These are phyloP conservation scores for Pythium volutum DNA, from an alignment of 352 stramenopile genomes.

Conservation along the genomic window DNA sequence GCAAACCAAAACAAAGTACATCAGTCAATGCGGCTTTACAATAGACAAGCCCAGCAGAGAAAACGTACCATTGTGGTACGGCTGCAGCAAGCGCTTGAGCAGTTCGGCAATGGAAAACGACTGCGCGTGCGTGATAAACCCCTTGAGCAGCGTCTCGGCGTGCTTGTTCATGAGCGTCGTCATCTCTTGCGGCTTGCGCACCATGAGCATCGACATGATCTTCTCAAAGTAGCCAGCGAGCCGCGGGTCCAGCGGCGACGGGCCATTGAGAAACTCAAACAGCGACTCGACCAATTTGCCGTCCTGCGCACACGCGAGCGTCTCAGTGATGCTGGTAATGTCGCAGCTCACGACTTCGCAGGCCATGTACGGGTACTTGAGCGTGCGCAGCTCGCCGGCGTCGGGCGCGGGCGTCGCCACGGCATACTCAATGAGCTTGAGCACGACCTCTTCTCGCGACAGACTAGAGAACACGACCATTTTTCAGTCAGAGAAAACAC, in stretches of 20 bases:
- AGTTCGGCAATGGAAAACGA: slow-evolving; percentile 83
- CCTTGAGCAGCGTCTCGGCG: slow-evolving; percentile 61
- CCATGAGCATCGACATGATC: slow-evolving; percentile 88
- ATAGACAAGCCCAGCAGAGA: neutral
- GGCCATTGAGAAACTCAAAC: slow-evolving; percentile 90
- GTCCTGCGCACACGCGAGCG: slow-evolving; percentile 63
- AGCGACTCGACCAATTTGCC: slow-evolving; percentile 87
- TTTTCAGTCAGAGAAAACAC: no score
- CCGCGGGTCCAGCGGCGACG: slow-evolving; percentile 86
- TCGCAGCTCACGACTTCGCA: slow-evolving; percentile 98
- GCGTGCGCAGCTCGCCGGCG: slow-evolving; percentile 54
- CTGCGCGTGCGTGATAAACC: slow-evolving; percentile 60
- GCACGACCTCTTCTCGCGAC: slow-evolving; percentile 59
- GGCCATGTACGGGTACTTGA: slow-evolving; percentile 97
- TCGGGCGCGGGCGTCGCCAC: slow-evolving; percentile 47
- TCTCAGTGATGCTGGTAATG: slow-evolving; percentile 92
- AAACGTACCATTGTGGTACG: slow-evolving; percentile 58
- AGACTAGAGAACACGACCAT: slow-evolving; percentile 38
- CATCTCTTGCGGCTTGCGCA: slow-evolving; percentile 85
- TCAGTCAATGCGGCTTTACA: neutral
- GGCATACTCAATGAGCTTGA: slow-evolving; percentile 79
- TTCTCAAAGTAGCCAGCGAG: slow-evolving; percentile 98
- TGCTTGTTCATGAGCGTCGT: slow-evolving; percentile 82
- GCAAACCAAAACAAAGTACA: neutral
- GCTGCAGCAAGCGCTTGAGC: slow-evolving; percentile 80